Evolutionary conservation across 2,329 filamentous ascomycete species (phyloP).

Genomic region (Xylariaceae sp.): DNA sequence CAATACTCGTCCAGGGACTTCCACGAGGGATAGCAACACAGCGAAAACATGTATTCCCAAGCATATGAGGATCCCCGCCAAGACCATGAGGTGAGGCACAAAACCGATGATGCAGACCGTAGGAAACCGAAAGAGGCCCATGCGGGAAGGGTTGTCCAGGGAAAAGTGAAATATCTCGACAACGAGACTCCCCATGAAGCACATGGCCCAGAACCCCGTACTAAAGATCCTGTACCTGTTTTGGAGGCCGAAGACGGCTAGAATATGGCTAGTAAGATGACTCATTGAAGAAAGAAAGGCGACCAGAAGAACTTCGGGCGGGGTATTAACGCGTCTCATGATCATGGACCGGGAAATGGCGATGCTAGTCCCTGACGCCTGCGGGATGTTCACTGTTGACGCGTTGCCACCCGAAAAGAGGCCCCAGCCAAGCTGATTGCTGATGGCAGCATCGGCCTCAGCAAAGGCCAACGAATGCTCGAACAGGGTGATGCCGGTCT

Average conservation of each 20-base stretch:
- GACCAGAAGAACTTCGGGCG: constrained; percentile 82
- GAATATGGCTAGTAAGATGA: constrained; percentile 75
- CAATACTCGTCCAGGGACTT: constrained; percentile 46
- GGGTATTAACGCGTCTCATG: constrained; percentile 75
- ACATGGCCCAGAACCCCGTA: constrained; percentile 83
- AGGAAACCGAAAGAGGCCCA: constrained; percentile 77
- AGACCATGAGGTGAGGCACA: constrained; percentile 84
- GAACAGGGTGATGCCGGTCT: constrained; percentile 94
- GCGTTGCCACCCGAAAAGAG: constrained; percentile 47
- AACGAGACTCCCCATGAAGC: constrained; percentile 80
- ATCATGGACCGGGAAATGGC: constrained; percentile 61
- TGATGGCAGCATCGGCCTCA: constrained; percentile 85
- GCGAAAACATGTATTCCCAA: constrained; percentile 72
- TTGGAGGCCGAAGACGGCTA: constrained; percentile 77
- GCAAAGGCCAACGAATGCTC: constrained; percentile 95
- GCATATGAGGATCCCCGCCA: constrained; percentile 73
- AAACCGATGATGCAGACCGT: constrained; percentile 95
- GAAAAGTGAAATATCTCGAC: constrained; percentile 66
- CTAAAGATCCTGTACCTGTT: constrained; percentile 74
- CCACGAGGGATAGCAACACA: constrained; percentile 67
- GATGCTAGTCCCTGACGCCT: constrained; percentile 36
- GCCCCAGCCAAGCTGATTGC: constrained; percentile 70
- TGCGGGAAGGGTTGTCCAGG: constrained; percentile 51
- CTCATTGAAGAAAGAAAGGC: constrained; percentile 85
- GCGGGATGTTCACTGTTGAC: constrained; percentile 40